These are phyloP conservation scores for Kurtzmaniella natalensis DNA, from an alignment of 1,139 yeast species.

Conservation along the genomic window DNA sequence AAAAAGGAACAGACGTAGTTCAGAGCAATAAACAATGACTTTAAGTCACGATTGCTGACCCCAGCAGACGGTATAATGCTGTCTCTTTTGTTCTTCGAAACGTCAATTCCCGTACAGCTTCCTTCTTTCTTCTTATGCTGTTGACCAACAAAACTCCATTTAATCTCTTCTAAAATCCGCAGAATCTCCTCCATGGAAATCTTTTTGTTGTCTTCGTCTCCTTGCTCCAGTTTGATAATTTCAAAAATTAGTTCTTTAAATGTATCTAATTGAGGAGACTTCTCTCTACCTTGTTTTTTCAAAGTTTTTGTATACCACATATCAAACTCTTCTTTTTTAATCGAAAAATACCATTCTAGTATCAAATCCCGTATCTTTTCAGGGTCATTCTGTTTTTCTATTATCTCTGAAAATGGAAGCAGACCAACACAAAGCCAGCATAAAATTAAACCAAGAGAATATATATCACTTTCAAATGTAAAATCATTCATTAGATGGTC, in stretches of 20 bases:
- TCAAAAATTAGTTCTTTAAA: constrained; percentile 22
- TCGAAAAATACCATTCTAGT: constrained; percentile 25
- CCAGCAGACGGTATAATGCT: constrained; percentile 5
- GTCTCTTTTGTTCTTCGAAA: neutral
- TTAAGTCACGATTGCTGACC: constrained; percentile 6
- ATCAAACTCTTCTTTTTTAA: constrained; percentile 18
- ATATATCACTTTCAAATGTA: constrained; percentile 69
- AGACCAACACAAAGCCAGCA: constrained; percentile 68
- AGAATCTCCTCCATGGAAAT: constrained; percentile 17
- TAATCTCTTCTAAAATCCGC: constrained; percentile 18
- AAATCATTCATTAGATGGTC: constrained; percentile 45
- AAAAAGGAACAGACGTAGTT: neutral
- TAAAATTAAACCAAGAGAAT: constrained; percentile 77
- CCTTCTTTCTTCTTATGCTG: no score
- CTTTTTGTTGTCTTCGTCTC: constrained; percentile 4
- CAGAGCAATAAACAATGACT: neutral
- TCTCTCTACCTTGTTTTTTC: constrained; percentile 7
- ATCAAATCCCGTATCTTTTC: constrained; percentile 23
- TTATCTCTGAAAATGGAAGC: constrained; percentile 48
- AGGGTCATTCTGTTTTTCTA: constrained; percentile 33
- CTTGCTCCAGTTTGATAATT: constrained; percentile 29
- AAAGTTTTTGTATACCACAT: constrained; percentile 20
- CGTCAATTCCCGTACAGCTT: no score
- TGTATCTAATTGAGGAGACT: constrained; percentile 10
- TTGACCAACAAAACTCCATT: constrained; percentile 12